Evolutionary conservation across 208 protist species (phyloP).

Genomic region (Acanthamoeba triangularis): DNA sequence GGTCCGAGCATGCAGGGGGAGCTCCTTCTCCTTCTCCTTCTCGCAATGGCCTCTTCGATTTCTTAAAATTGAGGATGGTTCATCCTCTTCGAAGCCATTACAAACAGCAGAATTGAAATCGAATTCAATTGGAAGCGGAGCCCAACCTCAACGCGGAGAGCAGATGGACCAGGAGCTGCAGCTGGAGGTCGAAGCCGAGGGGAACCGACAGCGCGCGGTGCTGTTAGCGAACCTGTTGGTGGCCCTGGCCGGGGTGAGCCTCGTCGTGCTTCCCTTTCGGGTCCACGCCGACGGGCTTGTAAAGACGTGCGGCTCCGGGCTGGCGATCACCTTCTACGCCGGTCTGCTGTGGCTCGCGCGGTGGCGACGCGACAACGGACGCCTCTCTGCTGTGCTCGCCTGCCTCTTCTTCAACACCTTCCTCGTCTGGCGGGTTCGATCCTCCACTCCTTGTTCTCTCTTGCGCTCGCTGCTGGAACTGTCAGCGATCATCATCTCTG

Average conservation of each 20-base stretch:
- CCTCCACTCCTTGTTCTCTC: background rate
- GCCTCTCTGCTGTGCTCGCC: background rate
- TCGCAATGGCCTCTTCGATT: too few species aligned
- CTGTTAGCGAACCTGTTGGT: constrained; percentile 2
- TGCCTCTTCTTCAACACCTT: background rate
- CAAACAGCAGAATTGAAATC: too few species aligned
- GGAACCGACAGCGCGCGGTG: background rate
- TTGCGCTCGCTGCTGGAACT: too few species aligned
- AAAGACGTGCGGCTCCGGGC: background rate
- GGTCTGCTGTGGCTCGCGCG: constrained; percentile 1
- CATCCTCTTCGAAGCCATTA: too few species aligned
- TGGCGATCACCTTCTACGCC: background rate
- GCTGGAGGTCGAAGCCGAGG: background rate
- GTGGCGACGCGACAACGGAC: constrained; percentile 2
- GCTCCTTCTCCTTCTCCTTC: too few species aligned
- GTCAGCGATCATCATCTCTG: background rate
- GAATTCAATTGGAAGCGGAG: too few species aligned
- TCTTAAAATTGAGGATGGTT: too few species aligned
- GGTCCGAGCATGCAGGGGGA: too few species aligned
- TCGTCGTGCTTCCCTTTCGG: background rate
- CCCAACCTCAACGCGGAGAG: too few species aligned
- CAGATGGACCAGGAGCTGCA: too few species aligned
- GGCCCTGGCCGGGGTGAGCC: background rate
- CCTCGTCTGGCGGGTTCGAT: background rate
- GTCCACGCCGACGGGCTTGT: background rate